These are phyloP conservation scores for Lonicera japonica DNA, from an alignment of 129 eudicot species.

Conservation along the genomic window DNA sequence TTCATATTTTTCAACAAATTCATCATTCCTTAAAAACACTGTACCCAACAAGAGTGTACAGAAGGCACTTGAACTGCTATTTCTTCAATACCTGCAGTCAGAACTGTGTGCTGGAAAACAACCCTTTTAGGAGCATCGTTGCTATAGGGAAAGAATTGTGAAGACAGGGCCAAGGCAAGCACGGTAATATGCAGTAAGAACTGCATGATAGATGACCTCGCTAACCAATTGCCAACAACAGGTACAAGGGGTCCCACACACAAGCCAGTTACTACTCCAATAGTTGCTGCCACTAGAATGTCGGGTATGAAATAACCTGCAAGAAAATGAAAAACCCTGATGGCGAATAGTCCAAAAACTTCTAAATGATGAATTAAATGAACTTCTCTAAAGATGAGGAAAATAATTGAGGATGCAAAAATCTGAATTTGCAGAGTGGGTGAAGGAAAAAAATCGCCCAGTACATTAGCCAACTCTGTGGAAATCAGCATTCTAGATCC, in stretches of 20 bases:
- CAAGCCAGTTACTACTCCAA: constrained; percentile 54
- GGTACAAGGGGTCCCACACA: constrained; percentile 58
- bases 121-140: constrained; percentile 63
- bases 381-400: constrained; percentile 4
- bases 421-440: background rate
- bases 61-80: background rate
- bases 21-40: too few species aligned
- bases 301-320: constrained; percentile 60
- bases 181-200: constrained; percentile 42
- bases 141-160: constrained; percentile 61
- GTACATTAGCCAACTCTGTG: background rate
- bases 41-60: background rate
- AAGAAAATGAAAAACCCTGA: constrained; percentile 3
- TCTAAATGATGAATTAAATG: background rate
- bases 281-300: constrained; percentile 41
- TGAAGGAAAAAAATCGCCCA: background rate
- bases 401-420: background rate
- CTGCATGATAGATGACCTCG: constrained; percentile 34
- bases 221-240: constrained; percentile 45
- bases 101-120: constrained; percentile 47
- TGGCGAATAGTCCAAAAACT: background rate
- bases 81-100: constrained; percentile 33
- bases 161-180: constrained; percentile 50
- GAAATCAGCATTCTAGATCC: background rate
- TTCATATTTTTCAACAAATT: too few species aligned